phyloP scores from a whole-genome alignment of 371 early-diverging fungal genomes.

The Rhizopus delemar region DNA sequence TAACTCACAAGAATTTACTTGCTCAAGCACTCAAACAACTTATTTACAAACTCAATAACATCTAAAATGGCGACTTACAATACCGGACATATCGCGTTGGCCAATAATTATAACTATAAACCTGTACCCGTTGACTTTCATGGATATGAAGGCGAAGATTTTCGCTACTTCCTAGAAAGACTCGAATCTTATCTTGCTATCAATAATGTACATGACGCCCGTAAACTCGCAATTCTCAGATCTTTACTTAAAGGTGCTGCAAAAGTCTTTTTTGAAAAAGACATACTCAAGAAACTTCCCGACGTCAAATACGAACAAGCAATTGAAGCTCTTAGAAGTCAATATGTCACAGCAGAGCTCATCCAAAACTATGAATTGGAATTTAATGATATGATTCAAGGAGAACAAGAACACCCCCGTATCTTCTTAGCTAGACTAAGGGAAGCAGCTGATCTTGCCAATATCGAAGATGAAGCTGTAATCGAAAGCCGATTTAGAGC shows the following conservation, averaged over 20 bases:
- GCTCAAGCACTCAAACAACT: no score
- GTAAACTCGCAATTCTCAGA: conserved; percentile 1
- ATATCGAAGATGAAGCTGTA: neutral
- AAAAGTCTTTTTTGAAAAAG: no score
- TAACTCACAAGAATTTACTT: no score
- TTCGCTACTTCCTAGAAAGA: conserved; percentile 10
- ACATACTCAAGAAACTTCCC: no score
- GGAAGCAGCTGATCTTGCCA: conserved; percentile 11
- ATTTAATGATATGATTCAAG: neutral
- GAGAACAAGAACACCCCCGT: neutral
- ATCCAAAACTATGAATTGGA: neutral
- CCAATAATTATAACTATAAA: no score
- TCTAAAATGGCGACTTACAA: no score
- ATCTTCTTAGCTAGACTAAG: conserved; percentile 1
- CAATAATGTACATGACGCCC: neutral
- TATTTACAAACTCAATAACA: no score
- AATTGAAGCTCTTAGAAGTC: neutral
- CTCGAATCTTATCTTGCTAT: conserved; percentile 15
- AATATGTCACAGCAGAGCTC: conserved; percentile 4
- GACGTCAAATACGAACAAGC: conserved; percentile 1
- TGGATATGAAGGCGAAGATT: conserved; percentile 19
- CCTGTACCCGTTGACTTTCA: conserved; percentile 6
- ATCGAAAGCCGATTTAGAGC: conserved; percentile 2
- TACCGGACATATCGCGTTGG: no score
- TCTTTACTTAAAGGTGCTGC: conserved; percentile 6